Conservation (phyloP, 306 rosid genomes). For the Inga laurina region DNA sequence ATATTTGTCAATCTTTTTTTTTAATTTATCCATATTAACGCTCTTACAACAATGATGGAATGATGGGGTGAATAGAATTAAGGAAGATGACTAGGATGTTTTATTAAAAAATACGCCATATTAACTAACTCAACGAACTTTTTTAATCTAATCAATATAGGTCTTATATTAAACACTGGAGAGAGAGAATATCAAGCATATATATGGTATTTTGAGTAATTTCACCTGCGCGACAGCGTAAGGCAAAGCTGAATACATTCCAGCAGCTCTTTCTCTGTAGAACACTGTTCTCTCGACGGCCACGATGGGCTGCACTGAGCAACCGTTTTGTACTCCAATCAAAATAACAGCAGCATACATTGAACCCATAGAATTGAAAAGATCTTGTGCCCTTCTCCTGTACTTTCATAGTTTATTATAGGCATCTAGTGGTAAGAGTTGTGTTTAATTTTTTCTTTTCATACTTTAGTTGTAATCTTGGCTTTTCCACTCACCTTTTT, state of each 20-base stretch:
- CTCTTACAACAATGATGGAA: too few relatives aligned
- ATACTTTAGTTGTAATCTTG: neutral
- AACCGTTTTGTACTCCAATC: slow-evolving; percentile 71
- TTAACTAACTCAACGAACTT: too few relatives aligned
- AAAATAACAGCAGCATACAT: slow-evolving; percentile 70
- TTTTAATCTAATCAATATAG: too few relatives aligned
- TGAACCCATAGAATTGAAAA: slow-evolving; percentile 80
- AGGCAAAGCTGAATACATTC: slow-evolving; percentile 80
- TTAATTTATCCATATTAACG: too few relatives aligned
- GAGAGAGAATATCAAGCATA: too few relatives aligned
- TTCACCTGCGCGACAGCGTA: slow-evolving; percentile 74
- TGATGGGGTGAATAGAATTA: too few relatives aligned
- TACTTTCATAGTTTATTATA: neutral
- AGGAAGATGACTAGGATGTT: too few relatives aligned
- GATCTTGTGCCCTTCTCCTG: slow-evolving; percentile 59
- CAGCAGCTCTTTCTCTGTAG: slow-evolving; percentile 81
- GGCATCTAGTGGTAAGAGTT: neutral
- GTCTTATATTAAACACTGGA: too few relatives aligned
- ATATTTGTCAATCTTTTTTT: too few relatives aligned
- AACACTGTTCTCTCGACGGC: slow-evolving; percentile 79
- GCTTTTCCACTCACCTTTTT: slow-evolving; percentile 36
- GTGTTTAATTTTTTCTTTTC: neutral
- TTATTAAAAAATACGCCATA: too few relatives aligned
- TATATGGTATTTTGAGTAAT: neutral
- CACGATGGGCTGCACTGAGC: slow-evolving; percentile 70